A percentile compares a stretch with the other conserved stretches of the same genome.
Evolutionary conservation across 208 protist species (phyloP).

Genomic region (Leishmania amazonensis): DNA sequence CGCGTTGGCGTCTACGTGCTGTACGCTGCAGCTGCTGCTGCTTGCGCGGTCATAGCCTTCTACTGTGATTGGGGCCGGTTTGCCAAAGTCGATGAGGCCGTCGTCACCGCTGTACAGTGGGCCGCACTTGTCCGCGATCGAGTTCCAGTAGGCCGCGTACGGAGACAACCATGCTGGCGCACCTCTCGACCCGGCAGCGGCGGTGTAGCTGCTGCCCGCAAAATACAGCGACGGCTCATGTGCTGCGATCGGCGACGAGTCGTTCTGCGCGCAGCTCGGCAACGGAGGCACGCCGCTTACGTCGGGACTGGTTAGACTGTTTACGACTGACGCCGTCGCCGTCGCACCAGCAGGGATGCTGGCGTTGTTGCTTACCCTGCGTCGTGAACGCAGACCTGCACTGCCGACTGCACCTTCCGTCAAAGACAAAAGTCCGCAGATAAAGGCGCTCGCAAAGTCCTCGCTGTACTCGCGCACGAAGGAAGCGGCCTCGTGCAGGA

Average conservation of each 20-base stretch:
- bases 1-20: conserved; percentile 2
- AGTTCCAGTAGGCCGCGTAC: conserved; percentile 22
- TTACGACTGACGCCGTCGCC: neutral
- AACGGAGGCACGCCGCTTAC: neutral
- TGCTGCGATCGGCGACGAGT: neutral
- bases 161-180: conserved; percentile 24
- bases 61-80: neutral
- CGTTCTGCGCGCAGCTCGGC: neutral
- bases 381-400: neutral
- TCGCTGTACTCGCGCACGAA: conserved; percentile 45
- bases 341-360: neutral
- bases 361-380: neutral
- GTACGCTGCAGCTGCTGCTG: neutral
- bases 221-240: neutral
- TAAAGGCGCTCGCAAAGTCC: conserved; percentile 47
- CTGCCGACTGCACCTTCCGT: conserved; percentile 1
- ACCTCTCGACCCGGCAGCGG: neutral
- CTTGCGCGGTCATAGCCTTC: neutral
- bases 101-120: neutral
- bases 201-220: neutral
- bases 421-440: conserved; percentile 54
- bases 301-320: neutral
- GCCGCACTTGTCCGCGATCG: neutral
- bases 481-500: conserved; percentile 21
- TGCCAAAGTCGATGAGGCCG: conserved; percentile 11